Conservation (phyloP, 1,139 yeast genomes). For the Debaryomyces singareniensis region DNA sequence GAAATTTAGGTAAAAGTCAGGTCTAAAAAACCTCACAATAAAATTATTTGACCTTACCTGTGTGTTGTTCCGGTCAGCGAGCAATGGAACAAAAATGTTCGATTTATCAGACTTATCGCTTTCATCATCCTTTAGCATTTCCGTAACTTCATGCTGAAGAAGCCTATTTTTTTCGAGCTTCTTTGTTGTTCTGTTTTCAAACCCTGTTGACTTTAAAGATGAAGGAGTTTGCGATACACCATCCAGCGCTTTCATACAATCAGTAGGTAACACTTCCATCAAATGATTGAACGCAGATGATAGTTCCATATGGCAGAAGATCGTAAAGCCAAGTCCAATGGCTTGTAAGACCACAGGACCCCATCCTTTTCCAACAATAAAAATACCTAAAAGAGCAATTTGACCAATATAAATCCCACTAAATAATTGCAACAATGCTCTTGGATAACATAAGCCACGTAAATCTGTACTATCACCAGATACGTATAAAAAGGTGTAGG, state of each 20-base stretch:
- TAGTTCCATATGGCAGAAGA: conserved; percentile 57
- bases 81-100: conserved; percentile 31
- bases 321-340: conserved; percentile 57
- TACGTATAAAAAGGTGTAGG: conserved; percentile 76
- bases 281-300: conserved; percentile 60
- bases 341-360: conserved; percentile 82
- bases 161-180: conserved; percentile 16
- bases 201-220: conserved; percentile 31
- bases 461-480: conserved; percentile 55
- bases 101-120: conserved; percentile 5
- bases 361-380: conserved; percentile 91
- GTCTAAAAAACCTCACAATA: conserved; percentile 49
- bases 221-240: conserved; percentile 64
- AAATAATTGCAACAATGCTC: conserved; percentile 82
- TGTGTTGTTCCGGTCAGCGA: conserved; percentile 51
- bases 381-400: conserved; percentile 76
- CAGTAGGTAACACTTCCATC: conserved; percentile 53
- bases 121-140: conserved; percentile 11
- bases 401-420: conserved; percentile 86
- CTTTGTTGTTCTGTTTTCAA: conserved; percentile 22
- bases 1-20: conserved; percentile 58
- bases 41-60: conserved; percentile 17
- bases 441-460: conserved; percentile 82
- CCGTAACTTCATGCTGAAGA: conserved; percentile 12
- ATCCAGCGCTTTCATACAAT: conserved; percentile 64